Evolutionary conservation across 768 basidiomycete species (phyloP).

Genomic region (Candolleomyces eurysporus): DNA sequence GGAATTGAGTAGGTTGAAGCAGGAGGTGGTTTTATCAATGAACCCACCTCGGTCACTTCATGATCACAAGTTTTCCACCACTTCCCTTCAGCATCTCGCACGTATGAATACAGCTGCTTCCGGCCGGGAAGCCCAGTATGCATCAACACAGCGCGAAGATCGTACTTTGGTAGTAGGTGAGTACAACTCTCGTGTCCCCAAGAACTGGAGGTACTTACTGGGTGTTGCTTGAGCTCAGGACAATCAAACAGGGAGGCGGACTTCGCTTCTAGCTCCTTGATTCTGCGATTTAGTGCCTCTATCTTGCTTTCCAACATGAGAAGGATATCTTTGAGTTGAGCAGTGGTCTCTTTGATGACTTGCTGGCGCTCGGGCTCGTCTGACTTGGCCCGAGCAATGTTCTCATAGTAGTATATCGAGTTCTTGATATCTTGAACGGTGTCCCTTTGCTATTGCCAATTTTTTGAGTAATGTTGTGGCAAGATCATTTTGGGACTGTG

Average conservation of each 20-base stretch:
- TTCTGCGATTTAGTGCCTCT: constrained; percentile 48
- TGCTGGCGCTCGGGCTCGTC: constrained; percentile 46
- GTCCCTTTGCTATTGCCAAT: constrained; percentile 51
- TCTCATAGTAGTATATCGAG: constrained; percentile 69
- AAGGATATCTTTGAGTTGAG: constrained; percentile 54
- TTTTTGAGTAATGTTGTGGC: neutral
- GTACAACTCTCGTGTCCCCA: neutral
- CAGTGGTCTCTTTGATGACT: constrained; percentile 40
- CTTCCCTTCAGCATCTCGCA: constrained; percentile 53
- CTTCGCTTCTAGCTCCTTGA: constrained; percentile 43
- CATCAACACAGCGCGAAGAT: constrained; percentile 73
- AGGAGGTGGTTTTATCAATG: neutral
- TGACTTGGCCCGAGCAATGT: constrained; percentile 47
- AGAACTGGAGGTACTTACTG: constrained; percentile 34
- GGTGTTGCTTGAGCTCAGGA: constrained; percentile 61
- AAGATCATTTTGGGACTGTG: constrained; percentile 4
- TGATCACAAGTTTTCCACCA: constrained; percentile 87
- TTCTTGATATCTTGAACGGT: constrained; percentile 59
- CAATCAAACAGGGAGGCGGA: constrained; percentile 52
- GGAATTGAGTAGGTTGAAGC: neutral
- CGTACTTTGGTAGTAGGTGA: constrained; percentile 67
- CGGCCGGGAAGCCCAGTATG: constrained; percentile 79
- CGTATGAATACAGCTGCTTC: constrained; percentile 76
- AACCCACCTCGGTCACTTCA: constrained; percentile 57
- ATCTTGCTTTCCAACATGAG: constrained; percentile 51